A percentile compares a stretch with the other conserved stretches of the same genome.
Conservation (phyloP, 768 basidiomycete genomes). For the Omphalotus guepiniiformis region DNA sequence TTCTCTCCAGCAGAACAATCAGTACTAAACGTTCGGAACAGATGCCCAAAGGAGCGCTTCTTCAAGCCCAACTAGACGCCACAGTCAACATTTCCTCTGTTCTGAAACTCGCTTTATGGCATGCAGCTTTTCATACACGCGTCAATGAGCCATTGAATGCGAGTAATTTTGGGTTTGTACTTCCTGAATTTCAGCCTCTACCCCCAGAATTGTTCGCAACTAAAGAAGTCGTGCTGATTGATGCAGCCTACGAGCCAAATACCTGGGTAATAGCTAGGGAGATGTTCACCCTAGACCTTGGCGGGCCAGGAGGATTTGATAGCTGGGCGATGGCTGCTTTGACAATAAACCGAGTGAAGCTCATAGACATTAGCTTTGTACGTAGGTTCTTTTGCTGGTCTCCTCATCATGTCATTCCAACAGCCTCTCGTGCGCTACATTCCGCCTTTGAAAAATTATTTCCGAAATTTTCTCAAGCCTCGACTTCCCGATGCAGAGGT, state of each 20-base stretch:
- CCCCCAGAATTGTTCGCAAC: conserved; percentile 24
- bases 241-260: conserved; percentile 33
- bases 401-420: neutral
- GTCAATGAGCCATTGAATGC: conserved; percentile 33
- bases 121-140: conserved; percentile 57
- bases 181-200: conserved; percentile 53
- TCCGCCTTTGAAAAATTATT: conserved; percentile 57
- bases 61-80: conserved; percentile 77
- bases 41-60: conserved; percentile 79
- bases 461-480: conserved; percentile 55
- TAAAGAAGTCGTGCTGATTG: conserved; percentile 18
- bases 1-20: too few relatives aligned
- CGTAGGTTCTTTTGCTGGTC: neutral
- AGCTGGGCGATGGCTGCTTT: conserved; percentile 48
- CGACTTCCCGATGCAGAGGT: conserved; percentile 67
- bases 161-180: conserved; percentile 32
- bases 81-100: conserved; percentile 54
- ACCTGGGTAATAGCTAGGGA: conserved; percentile 58
- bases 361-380: neutral
- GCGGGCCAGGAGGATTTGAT: conserved; percentile 65
- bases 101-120: conserved; percentile 47
- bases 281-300: conserved; percentile 45
- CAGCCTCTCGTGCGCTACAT: conserved; percentile 46
- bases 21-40: conserved; percentile 23
- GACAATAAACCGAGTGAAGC: conserved; percentile 48